These are phyloP conservation scores for Neofusicoccum ribis DNA, from an alignment of 2,329 filamentous ascomycete species.

Conservation along the genomic window DNA sequence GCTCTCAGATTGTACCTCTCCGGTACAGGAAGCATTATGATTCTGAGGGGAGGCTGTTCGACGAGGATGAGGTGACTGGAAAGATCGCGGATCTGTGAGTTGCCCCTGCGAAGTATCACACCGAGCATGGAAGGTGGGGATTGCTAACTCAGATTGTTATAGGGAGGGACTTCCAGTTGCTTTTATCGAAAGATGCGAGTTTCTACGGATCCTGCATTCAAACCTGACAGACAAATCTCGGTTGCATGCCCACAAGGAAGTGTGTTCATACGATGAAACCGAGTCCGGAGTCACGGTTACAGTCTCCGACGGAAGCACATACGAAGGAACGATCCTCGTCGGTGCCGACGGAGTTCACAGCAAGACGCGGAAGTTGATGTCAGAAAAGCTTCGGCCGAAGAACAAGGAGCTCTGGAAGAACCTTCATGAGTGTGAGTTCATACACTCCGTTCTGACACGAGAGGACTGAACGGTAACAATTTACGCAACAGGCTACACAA, in stretches of 20 bases:
- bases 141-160: background rate
- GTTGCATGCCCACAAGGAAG: background rate
- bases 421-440: no score
- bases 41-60: background rate
- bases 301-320: no score
- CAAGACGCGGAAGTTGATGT: background rate
- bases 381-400: no score
- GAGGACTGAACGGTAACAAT: background rate
- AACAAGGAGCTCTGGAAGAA: no score
- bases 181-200: background rate
- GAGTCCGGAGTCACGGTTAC: no score
- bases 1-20: background rate
- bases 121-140: background rate
- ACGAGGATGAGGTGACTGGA: background rate
- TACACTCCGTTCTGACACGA: no score
- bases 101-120: background rate
- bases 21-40: background rate
- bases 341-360: slow-evolving; percentile 19
- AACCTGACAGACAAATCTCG: background rate
- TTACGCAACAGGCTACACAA: background rate
- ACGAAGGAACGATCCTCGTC: background rate
- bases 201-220: background rate
- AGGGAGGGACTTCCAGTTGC: background rate
- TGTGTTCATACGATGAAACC: no score
- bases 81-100: background rate